A percentile compares a stretch with the other conserved stretches of the same genome.
These are phyloP conservation scores for Trichoderma simmonsii DNA, from an alignment of 2,329 filamentous ascomycete genomes.

Conservation along the genomic window DNA sequence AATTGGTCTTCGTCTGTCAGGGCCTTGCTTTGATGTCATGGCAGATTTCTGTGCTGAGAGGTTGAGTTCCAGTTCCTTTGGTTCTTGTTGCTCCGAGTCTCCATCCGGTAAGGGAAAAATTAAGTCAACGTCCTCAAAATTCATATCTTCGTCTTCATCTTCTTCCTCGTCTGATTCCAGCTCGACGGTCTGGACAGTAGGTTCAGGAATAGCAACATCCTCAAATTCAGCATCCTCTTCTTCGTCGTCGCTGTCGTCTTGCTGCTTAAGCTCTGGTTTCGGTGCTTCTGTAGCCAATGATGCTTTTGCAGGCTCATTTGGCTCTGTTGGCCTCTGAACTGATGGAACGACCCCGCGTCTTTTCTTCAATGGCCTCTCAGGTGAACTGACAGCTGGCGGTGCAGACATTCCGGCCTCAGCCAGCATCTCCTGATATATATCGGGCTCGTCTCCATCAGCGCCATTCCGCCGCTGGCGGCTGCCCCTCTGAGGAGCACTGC, in stretches of 20 bases:
- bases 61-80: conserved; percentile 49
- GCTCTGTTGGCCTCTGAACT: neutral
- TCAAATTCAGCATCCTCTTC: conserved; percentile 49
- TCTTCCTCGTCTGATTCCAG: conserved; percentile 45
- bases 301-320: neutral
- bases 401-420: conserved; percentile 44
- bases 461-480: conserved; percentile 21
- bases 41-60: conserved; percentile 45
- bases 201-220: conserved; percentile 46
- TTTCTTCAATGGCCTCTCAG: conserved; percentile 42
- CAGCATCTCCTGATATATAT: conserved; percentile 50
- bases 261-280: neutral
- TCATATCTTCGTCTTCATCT: conserved; percentile 40
- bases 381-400: conserved; percentile 24
- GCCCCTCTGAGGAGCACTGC: conserved; percentile 26
- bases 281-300: neutral
- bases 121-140: conserved; percentile 51
- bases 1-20: conserved; percentile 49
- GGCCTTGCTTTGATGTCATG: conserved; percentile 29
- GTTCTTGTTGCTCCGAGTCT: conserved; percentile 25
- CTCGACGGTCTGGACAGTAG: conserved; percentile 51
- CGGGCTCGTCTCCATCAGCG: conserved; percentile 28
- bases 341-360: conserved; percentile 28
- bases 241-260: conserved; percentile 32
- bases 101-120: conserved; percentile 28